These are phyloP conservation scores for Mucor irregularis DNA, from an alignment of 371 early-diverging fungal species.

Conservation along the genomic window DNA sequence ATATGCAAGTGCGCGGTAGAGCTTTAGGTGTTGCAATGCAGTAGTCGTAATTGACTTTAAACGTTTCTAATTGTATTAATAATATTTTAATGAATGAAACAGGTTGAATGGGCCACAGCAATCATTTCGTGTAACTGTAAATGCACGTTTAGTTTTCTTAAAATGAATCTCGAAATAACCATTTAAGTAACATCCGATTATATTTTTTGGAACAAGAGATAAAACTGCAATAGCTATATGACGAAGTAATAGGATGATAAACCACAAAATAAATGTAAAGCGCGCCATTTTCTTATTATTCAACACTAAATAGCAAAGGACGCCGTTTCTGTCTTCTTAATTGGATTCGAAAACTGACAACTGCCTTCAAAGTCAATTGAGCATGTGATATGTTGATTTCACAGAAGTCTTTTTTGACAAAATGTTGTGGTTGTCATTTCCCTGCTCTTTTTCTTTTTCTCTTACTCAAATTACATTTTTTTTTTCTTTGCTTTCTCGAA, in stretches of 20 bases:
- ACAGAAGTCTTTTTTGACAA: background rate
- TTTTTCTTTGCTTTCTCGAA: no score
- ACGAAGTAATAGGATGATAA: no score
- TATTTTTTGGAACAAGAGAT: background rate
- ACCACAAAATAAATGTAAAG: background rate
- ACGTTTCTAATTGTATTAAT: background rate
- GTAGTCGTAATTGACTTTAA: no score
- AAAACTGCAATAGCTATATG: no score
- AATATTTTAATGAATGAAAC: background rate
- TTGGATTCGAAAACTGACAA: no score
- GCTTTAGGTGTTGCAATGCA: no score
- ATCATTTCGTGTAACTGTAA: background rate
- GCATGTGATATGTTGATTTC: constrained; percentile 22
- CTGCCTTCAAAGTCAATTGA: constrained; percentile 30
- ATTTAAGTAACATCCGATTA: background rate
- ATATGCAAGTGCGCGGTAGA: no score
- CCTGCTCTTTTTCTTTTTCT: background rate
- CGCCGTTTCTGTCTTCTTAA: no score
- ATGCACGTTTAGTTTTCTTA: background rate
- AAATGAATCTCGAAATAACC: background rate
- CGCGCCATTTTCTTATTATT: background rate
- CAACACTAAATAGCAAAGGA: constrained; percentile 1
- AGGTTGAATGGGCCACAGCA: background rate
- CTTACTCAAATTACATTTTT: constrained; percentile 2
- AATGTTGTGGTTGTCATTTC: background rate